Evolutionary conservation across 768 basidiomycete species (phyloP), one percentile per base, ranked within the genome.

Genomic region (Fomitopsis serialis): DNA sequence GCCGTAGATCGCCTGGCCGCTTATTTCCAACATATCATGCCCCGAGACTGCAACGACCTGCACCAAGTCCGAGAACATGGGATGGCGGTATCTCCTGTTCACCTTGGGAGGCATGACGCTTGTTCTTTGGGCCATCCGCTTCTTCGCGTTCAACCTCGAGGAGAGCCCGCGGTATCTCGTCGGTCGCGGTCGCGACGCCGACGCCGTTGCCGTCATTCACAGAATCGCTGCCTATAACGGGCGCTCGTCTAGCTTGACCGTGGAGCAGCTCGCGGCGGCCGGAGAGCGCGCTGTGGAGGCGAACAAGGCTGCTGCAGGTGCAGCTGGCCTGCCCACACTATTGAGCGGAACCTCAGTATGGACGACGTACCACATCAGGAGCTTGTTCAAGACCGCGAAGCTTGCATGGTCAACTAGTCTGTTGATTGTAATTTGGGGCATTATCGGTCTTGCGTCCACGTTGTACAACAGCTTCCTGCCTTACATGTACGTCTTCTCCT

Each of bases 391-490:
- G 21, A 84, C 84, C 2, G 71, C 68, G 19, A 80, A 79, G 63
- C 68, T 88, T 65, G 86, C 83, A 4, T 82, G 74, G 70, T 85
- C 84, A 1, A 89, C 87, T 3, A 78, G 71, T 29, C 60, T 89
- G 45, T 65, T 87, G 34, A 81, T 85, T 24, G 48, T 53, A 6
- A 55, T 78, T 2, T 66, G 71, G 77, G 61, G 70, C 84, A 66
- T 69, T 45, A 71, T 70, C 36, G 69, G 69, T 24, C 66, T 71
- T 8, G 68, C 68, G 5, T 67, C 66, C 9, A 70, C 70, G 11
- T 54, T 71, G 27, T 71, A 72, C 56, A 72, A 70, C 54, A 71
- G 67, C 50, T 72, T 72, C 58, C 36, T 72, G 56, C 68, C 70
- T 6, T 72, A 54, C 58, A 56, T 72, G 67, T 69, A 43, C 49